Percentiles rank a stretch among this genome's conserved stretches.
Evolutionary conservation across 2,329 filamentous ascomycete species (phyloP).

Genomic region (Apiospora sp.): DNA sequence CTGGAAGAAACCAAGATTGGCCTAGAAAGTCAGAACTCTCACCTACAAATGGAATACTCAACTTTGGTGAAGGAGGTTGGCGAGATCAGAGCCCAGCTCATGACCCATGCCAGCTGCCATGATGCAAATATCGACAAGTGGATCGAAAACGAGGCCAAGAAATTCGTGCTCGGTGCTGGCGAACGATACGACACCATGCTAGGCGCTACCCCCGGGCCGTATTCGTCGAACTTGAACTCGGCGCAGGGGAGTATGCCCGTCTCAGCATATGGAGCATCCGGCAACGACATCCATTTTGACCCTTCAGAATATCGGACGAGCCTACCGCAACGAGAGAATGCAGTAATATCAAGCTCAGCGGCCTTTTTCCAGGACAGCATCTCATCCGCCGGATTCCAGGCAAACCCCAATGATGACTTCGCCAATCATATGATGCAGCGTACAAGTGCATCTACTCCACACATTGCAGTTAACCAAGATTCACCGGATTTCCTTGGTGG

Average conservation of each 20-base stretch:
- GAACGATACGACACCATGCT: constrained; percentile 42
- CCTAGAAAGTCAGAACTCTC: constrained; percentile 53
- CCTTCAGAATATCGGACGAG: constrained; percentile 30
- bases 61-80: constrained; percentile 53
- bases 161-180: constrained; percentile 51
- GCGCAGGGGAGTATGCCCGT: constrained; percentile 31
- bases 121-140: constrained; percentile 61
- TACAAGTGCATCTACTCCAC: not conserved
- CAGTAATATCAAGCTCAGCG: constrained; percentile 31
- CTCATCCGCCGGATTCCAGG: constrained; percentile 10
- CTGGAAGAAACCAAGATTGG: constrained; percentile 55
- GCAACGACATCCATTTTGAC: constrained; percentile 28
- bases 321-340: constrained; percentile 29
- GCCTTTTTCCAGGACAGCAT: constrained; percentile 30
- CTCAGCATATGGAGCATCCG: constrained; percentile 30
- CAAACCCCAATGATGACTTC: constrained; percentile 2
- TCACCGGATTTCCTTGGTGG: not conserved
- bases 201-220: constrained; percentile 28
- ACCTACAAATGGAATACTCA: constrained; percentile 53
- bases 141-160: constrained; percentile 60
- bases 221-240: not conserved
- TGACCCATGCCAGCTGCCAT: constrained; percentile 60
- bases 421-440: not conserved
- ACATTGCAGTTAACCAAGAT: not conserved
- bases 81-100: constrained; percentile 58